Base-by-base conservation (phyloP, 257 asterid species). In the Primulina eburnea region DNA sequence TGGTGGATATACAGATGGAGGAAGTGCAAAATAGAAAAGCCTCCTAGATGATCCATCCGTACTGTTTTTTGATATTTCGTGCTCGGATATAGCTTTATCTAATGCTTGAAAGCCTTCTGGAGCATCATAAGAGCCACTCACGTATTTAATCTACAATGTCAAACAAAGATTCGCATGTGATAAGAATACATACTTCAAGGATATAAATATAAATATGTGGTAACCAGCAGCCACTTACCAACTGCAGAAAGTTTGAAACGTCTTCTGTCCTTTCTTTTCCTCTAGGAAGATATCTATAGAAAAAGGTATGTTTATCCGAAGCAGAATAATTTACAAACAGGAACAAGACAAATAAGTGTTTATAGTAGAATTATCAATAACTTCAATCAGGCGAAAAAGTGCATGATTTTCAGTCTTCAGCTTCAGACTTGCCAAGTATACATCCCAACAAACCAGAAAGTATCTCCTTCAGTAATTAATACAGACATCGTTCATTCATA, bases 1-100 rank as follows among this genome's bases (percentile, higher is more conserved):
- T 28, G 84, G 90, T 32, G 99, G 99, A 79, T 94, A 94, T 28
- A 94, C 96, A 29, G 99, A 88, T n/a, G 99, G 99, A 62, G 99
- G 99, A 82, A 91, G 99, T 64, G 99, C 99, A 47, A 94, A 82
- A 80, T 94, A 94, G 85, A 94, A 94, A 57, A 94, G 97, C 80
- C 99, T 86, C 68, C 99, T 80, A n/a, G 96, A 81, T 62, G 89
- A 81, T 81, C 96, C 96, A 78, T 88, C 90, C 2, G 76, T 72
- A 70, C 83, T 85, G 71, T 85, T 85, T 71, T n/a, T 88, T 5
- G 92, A 87, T 52, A 81, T 38, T 80, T 94, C 99, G n/a, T 91
- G 95, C 88, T 86, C 90, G 20, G 86, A 75, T 77, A 94, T 89
- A n/a, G 94, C 95, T 83, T 79, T 65, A 73, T 94, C 97, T 76